These are phyloP conservation scores for Puccinia hordei DNA, from an alignment of 1,284 basidiomycete genomes.

Conservation along the genomic window DNA sequence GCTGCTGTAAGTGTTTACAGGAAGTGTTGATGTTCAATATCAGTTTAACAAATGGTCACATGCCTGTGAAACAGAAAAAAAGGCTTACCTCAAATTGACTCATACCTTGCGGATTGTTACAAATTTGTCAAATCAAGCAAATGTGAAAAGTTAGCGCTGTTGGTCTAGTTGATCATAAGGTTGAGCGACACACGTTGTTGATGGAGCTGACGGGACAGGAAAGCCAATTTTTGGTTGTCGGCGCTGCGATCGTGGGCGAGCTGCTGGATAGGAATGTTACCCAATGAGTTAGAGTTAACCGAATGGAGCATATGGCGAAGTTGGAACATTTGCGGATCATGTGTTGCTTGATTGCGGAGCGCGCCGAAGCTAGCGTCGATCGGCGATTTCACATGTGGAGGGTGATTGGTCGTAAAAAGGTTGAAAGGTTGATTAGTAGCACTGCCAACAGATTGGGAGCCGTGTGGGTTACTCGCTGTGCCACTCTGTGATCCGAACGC, in stretches of 20 bases:
- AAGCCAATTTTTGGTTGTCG: slow-evolving; percentile 45
- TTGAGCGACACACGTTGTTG: slow-evolving; percentile 43
- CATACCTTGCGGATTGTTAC: slow-evolving; percentile 30
- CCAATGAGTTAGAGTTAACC: slow-evolving; percentile 17
- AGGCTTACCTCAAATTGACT: slow-evolving; percentile 29
- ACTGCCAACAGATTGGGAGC: slow-evolving; percentile 3
- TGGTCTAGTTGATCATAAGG: not conserved
- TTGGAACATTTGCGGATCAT: slow-evolving; percentile 31
- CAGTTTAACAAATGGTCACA: not conserved
- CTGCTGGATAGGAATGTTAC: slow-evolving; percentile 24
- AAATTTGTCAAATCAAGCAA: not conserved
- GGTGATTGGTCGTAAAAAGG: slow-evolving; percentile 18
- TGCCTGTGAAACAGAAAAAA: not conserved
- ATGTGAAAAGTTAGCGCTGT: not conserved
- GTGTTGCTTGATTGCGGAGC: slow-evolving; percentile 6
- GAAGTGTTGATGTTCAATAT: not conserved
- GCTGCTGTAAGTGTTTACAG: not conserved
- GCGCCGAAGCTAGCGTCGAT: not conserved
- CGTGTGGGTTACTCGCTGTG: no score
- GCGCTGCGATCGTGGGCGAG: slow-evolving; percentile 24
- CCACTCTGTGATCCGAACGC: not conserved
- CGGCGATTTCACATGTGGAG: slow-evolving; percentile 19
- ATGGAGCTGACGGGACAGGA: slow-evolving; percentile 45
- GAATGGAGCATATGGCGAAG: slow-evolving; percentile 27
- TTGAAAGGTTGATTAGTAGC: slow-evolving; percentile 27